Evolutionary conservation across 352 stramenopile species (phyloP).

Genomic region (Poterioochromonas sp.): DNA sequence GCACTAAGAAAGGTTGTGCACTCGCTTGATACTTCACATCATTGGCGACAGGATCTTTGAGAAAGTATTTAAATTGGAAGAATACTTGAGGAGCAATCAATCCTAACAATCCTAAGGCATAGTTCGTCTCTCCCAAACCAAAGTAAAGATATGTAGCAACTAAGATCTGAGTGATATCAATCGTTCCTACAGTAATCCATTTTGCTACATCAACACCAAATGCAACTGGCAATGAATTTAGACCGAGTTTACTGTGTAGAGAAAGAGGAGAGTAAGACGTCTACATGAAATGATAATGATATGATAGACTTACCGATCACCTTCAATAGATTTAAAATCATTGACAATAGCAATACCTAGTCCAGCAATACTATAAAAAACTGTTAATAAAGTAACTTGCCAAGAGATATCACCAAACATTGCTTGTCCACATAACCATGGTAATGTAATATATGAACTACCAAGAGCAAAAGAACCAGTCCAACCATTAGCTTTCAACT

Average conservation of each 20-base stretch:
- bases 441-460: slow-evolving; percentile 70
- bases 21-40: slow-evolving; percentile 71
- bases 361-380: slow-evolving; percentile 63
- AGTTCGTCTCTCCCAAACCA: slow-evolving; percentile 56
- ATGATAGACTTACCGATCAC: slow-evolving; percentile 34
- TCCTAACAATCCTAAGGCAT: slow-evolving; percentile 55
- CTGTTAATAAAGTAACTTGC: slow-evolving; percentile 55
- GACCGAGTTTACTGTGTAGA: slow-evolving; percentile 48
- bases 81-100: slow-evolving; percentile 67
- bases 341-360: slow-evolving; percentile 76
- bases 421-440: slow-evolving; percentile 70
- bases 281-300: not conserved
- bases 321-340: slow-evolving; percentile 72
- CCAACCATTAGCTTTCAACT: slow-evolving; percentile 66
- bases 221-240: slow-evolving; percentile 66
- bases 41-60: slow-evolving; percentile 65
- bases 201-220: slow-evolving; percentile 70
- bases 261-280: not conserved
- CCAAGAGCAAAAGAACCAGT: slow-evolving; percentile 66
- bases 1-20: slow-evolving; percentile 65
- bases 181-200: slow-evolving; percentile 63
- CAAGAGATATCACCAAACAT: not conserved
- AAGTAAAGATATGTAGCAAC: slow-evolving; percentile 65
- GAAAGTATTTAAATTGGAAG: slow-evolving; percentile 61
- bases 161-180: slow-evolving; percentile 57